Conservation (phyloP, 139 green algal species). For the Coelastrella sp. region DNA sequence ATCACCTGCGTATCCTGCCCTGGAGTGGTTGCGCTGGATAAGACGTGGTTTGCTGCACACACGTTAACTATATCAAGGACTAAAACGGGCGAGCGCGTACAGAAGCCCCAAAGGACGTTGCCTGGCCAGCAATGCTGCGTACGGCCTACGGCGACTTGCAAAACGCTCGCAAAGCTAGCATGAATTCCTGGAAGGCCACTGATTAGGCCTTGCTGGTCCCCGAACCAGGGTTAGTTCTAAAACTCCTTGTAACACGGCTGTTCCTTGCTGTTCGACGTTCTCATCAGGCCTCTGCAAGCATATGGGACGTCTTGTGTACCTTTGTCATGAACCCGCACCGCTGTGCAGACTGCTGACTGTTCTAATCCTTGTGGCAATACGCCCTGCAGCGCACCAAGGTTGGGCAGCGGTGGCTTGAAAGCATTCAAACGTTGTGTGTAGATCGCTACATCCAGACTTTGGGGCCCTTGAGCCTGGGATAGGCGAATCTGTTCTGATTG, state of each 20-base stretch:
- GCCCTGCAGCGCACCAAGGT: background rate
- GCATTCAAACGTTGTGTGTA: too few relatives aligned
- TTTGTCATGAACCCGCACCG: too few relatives aligned
- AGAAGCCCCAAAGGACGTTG: background rate
- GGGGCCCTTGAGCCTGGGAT: too few relatives aligned
- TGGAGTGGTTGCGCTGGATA: too few relatives aligned
- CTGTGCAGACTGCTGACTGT: too few relatives aligned
- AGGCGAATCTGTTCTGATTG: background rate
- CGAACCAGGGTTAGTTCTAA: background rate
- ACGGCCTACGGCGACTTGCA: background rate
- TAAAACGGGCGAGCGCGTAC: background rate
- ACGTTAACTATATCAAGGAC: background rate
- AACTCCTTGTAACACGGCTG: background rate
- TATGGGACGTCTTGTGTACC: too few relatives aligned
- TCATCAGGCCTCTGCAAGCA: background rate
- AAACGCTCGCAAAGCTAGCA: background rate
- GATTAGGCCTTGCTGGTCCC: background rate
- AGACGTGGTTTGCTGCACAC: too few relatives aligned
- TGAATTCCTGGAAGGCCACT: background rate
- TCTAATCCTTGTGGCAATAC: background rate
- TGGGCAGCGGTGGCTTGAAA: too few relatives aligned
- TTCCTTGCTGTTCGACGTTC: background rate
- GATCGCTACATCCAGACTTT: too few relatives aligned
- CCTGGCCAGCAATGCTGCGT: background rate
- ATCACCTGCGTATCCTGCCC: background rate